Evolutionary conservation across 2,329 filamentous ascomycete species (phyloP).

Genomic region (Alternaria sp.): DNA sequence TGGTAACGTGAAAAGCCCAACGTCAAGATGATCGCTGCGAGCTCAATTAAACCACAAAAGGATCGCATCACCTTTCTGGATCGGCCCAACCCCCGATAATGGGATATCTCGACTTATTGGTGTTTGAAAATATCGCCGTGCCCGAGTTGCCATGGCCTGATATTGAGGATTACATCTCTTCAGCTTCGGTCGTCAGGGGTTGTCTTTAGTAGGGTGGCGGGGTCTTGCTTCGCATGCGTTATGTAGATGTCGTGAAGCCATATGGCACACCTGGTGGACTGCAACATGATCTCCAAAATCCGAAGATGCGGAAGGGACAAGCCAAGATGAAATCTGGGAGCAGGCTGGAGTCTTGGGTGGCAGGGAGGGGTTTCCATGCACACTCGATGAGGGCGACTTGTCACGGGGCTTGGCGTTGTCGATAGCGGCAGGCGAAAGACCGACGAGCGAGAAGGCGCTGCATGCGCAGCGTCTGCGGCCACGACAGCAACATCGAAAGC

Average conservation of each 20-base stretch:
- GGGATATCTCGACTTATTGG: background rate
- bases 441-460: slow-evolving; percentile 28
- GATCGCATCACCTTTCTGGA: background rate
- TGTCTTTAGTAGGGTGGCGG: slow-evolving; percentile 1
- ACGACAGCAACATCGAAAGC: slow-evolving; percentile 36
- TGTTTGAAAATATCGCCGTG: background rate
- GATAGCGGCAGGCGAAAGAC: slow-evolving; percentile 36
- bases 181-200: background rate
- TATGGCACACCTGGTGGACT: slow-evolving; percentile 2
- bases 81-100: background rate
- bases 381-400: slow-evolving; percentile 10
- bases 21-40: background rate
- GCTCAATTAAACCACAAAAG: background rate
- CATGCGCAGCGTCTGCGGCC: slow-evolving; percentile 18
- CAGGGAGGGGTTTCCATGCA: background rate
- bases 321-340: slow-evolving; percentile 2
- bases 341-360: background rate
- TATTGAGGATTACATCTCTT: background rate
- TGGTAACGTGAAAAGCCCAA: background rate
- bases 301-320: background rate
- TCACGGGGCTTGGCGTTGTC: slow-evolving; percentile 36
- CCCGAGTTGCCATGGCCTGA: background rate
- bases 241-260: slow-evolving; percentile 33
- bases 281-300: background rate
- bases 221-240: slow-evolving; percentile 25